A percentile compares a stretch with the other conserved stretches of the same genome.
These are phyloP conservation scores for Leucocoprinus leucothites DNA, from an alignment of 768 basidiomycete genomes.

Conservation along the genomic window DNA sequence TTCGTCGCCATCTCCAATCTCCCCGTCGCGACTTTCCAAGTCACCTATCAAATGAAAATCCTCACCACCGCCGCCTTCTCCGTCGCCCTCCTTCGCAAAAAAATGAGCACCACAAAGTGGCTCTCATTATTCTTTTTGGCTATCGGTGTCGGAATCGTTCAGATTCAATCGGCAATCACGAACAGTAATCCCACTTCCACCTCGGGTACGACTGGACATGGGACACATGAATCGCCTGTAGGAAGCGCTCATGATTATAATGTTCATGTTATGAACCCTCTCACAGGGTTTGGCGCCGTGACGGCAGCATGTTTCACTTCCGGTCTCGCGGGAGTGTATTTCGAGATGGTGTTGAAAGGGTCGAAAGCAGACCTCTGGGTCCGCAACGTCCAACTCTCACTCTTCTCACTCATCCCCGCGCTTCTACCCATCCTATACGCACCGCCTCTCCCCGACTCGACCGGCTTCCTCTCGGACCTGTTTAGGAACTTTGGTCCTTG, in stretches of 20 bases:
- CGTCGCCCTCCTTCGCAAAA: constrained; percentile 76
- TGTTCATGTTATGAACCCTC: constrained; percentile 75
- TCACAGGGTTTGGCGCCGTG: constrained; percentile 89
- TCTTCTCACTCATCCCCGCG: constrained; percentile 92
- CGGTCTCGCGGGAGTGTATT: constrained; percentile 95
- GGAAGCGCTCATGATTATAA: constrained; percentile 70
- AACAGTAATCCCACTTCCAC: too few species aligned
- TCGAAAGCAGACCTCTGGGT: constrained; percentile 91
- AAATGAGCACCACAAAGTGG: constrained; percentile 78
- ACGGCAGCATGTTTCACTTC: constrained; percentile 91
- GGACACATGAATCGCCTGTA: constrained; percentile 37
- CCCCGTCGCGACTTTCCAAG: constrained; percentile 96
- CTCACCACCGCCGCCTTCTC: constrained; percentile 94
- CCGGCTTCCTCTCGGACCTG: constrained; percentile 51
- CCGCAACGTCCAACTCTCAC: constrained; percentile 91
- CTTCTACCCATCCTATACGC: constrained; percentile 72
- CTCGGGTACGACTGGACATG: too few species aligned
- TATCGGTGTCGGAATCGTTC: constrained; percentile 90
- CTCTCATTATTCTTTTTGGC: constrained; percentile 84
- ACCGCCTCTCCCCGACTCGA: constrained; percentile 36
- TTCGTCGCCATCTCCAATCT: constrained; percentile 96
- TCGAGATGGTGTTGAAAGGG: constrained; percentile 95
- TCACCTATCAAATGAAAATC: constrained; percentile 99
- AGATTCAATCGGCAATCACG: constrained; percentile 88
- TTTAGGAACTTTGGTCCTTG: constrained; percentile 89